Percentiles rank a stretch among this genome's conserved stretches.
Evolutionary conservation across 1,139 yeast species (phyloP).

Genomic region (Geotrichum restrictum): DNA sequence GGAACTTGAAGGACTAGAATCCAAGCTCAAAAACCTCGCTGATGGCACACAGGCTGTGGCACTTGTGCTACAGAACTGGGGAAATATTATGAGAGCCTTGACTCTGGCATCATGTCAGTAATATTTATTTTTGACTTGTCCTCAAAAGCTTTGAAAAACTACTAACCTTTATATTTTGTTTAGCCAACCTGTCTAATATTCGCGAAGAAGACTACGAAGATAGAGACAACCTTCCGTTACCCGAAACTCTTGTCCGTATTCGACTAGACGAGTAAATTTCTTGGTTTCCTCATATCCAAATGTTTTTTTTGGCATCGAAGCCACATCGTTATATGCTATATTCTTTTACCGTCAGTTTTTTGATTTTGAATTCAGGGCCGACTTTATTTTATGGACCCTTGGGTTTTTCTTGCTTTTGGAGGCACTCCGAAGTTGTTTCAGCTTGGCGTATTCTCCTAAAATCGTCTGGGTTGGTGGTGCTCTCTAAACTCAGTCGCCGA

Average conservation of each 20-base stretch:
- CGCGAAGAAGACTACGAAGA: constrained; percentile 47
- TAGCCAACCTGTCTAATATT: constrained; percentile 49
- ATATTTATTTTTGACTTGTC: constrained; percentile 19
- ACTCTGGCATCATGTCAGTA: constrained; percentile 53
- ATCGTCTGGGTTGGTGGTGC: no score
- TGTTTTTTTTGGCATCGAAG: no score
- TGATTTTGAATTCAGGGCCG: no score
- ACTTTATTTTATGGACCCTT: no score
- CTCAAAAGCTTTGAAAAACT: constrained; percentile 25
- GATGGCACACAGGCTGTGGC: constrained; percentile 52
- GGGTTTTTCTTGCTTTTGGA: no score
- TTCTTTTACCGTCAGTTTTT: no score
- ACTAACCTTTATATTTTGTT: constrained; percentile 20
- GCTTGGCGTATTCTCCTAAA: no score
- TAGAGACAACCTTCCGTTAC: constrained; percentile 44
- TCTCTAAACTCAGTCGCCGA: no score
- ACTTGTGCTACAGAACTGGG: constrained; percentile 56
- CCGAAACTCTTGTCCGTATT: constrained; percentile 68
- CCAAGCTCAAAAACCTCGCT: constrained; percentile 49
- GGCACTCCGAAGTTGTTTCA: no score
- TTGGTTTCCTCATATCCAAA: no score
- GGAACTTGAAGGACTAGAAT: constrained; percentile 49
- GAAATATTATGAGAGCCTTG: constrained; percentile 59
- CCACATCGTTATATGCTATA: no score
- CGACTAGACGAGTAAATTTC: constrained; percentile 42